Evolutionary conservation across 2,329 filamentous ascomycete species (phyloP), one percentile per base, ranked within the genome.

Genomic region (Trichoderma harzianum): DNA sequence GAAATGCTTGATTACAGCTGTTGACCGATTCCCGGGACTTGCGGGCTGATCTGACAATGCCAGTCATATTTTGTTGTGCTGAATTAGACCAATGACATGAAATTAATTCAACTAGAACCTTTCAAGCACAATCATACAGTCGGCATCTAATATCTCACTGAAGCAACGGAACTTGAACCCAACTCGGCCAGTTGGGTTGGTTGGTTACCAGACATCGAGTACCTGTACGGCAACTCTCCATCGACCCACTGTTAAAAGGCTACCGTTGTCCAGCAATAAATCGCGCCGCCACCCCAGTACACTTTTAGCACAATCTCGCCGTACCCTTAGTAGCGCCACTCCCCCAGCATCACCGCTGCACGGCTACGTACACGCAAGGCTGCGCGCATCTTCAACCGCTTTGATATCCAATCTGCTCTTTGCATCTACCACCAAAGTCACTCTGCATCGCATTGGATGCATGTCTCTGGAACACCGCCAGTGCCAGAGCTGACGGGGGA

Each of bases 301-400:
- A 10, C 2, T 18, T 64, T 26, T 57, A 70, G 30, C 68, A 53
- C 30, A 26, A 3, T 28, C 30, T 7, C 14, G 8, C 28, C 28
- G 7, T 36, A 21, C n/a, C 28, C 26, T n/a, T n/a, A n/a, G n/a
- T 69, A 62, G 66, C 57, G 57, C 57, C 55, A 36, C 7, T n/a
- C 18, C 26, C 39, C 26, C 39, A 26, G 26, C 43, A 71, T 66
- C 63, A 61, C 55, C 69, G 39, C 63, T 66, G 63, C 69, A 71
- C 62, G 69, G 69, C 69, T 67, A 21, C 34, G 14, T 36, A 36
- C 69, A 21, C 55, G 55, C 69, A 39, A 71, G 69, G 69, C 69
- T 71, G 39, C 63, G 28, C 34, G 57, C 32, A 67, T 67, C 51
- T 62, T 28, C 32, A 43, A 64, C 39, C 61, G 21, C 39, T 16